Percentiles rank a stretch among this genome's conserved stretches.
phyloP scores from a whole-genome alignment of 2,329 filamentous ascomycete genomes.

The Ceratocystis variospora region DNA sequence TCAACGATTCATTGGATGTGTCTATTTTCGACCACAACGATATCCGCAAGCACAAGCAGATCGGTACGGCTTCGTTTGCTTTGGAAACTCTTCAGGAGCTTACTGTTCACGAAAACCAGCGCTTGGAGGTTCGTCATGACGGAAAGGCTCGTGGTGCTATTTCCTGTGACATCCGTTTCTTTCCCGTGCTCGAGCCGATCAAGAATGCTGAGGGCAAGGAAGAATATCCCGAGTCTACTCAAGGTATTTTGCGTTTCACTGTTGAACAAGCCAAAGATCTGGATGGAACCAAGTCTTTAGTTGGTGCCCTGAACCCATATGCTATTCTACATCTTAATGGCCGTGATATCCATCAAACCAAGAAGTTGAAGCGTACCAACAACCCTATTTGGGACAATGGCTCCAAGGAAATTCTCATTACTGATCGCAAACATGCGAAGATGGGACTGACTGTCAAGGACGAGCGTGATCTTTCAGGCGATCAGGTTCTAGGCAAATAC shows the following conservation, averaged over 20 bases:
- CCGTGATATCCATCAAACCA: constrained; percentile 76
- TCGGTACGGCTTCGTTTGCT: constrained; percentile 68
- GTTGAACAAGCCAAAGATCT: constrained; percentile 95
- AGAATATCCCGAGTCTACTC: constrained; percentile 73
- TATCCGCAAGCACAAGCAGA: constrained; percentile 88
- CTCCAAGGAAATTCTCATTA: constrained; percentile 87
- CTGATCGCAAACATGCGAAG: constrained; percentile 78
- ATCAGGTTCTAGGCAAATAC: constrained; percentile 79
- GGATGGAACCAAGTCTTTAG: constrained; percentile 79
- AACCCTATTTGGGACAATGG: constrained; percentile 93
- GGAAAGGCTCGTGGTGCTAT: constrained; percentile 73
- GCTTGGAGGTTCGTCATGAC: constrained; percentile 68
- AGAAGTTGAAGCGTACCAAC: constrained; percentile 92
- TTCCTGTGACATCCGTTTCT: constrained; percentile 77
- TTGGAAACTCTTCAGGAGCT: constrained; percentile 70
- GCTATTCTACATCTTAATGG: constrained; percentile 78
- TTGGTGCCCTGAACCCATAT: constrained; percentile 85
- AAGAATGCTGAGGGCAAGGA: constrained; percentile 57
- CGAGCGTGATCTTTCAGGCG: constrained; percentile 69
- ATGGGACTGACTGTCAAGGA: constrained; percentile 91
- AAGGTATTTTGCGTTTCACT: constrained; percentile 85
- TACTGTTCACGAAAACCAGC: constrained; percentile 66
- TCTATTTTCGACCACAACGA: constrained; percentile 89
- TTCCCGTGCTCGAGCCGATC: constrained; percentile 55
- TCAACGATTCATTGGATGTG: constrained; percentile 75